phyloP scores from a whole-genome alignment of 2,329 filamentous ascomycete species.

The Fusarium pseudocircinatum region DNA sequence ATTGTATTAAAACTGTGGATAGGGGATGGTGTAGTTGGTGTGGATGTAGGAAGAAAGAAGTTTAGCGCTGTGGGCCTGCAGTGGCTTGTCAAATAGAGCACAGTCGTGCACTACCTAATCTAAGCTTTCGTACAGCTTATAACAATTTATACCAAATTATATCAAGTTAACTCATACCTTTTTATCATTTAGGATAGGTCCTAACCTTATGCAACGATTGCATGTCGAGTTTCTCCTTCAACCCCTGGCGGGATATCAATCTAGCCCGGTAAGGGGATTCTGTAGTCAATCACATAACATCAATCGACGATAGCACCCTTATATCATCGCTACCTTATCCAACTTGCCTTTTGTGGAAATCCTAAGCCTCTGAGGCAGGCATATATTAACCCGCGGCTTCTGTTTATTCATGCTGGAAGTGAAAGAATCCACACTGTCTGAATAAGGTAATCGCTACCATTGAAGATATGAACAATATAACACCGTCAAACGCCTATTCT shows the following conservation, averaged over 20 bases:
- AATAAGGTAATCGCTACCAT: not conserved
- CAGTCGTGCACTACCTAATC: no score
- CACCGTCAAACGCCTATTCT: constrained; percentile 35
- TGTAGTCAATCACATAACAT: not conserved
- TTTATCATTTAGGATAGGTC: not conserved
- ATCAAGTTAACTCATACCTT: not conserved
- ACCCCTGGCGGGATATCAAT: not conserved
- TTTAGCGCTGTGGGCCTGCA: no score
- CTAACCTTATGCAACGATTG: not conserved
- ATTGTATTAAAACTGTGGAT: no score
- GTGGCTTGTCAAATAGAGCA: no score
- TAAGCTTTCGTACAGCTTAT: no score
- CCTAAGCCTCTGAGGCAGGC: not conserved
- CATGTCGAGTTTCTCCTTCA: not conserved
- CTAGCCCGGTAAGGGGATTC: not conserved
- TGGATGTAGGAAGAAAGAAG: no score
- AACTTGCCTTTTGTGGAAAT: not conserved
- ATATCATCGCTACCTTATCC: not conserved
- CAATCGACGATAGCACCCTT: not conserved
- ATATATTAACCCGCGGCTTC: not conserved
- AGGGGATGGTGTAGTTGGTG: no score
- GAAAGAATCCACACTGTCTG: constrained; percentile 24
- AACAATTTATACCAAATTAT: no score
- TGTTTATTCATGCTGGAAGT: constrained; percentile 11
- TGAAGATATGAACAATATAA: constrained; percentile 16